Conservation (phyloP, 306 rosid species). For the Cicer cuneatum region DNA sequence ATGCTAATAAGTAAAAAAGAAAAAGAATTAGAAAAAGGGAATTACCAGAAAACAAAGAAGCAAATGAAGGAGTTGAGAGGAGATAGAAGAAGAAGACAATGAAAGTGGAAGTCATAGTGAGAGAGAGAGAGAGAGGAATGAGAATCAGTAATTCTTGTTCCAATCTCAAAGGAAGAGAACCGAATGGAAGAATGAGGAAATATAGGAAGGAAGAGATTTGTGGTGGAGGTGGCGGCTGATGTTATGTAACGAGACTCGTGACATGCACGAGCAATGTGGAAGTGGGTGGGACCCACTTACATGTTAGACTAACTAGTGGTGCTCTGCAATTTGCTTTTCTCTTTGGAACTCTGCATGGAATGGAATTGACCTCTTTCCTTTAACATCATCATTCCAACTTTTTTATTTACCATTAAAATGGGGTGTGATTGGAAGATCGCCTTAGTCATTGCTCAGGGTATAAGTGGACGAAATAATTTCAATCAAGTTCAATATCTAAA, state of each 20-base stretch:
- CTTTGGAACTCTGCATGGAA: constrained; percentile 14
- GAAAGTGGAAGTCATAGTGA: constrained; percentile 11
- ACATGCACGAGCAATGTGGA: neutral
- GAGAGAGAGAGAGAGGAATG: neutral
- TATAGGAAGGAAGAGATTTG: neutral
- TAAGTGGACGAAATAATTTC: too few relatives aligned
- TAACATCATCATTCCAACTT: too few relatives aligned
- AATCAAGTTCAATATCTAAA: too few relatives aligned
- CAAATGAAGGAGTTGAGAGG: constrained; percentile 43
- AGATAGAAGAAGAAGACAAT: constrained; percentile 42
- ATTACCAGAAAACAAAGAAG: constrained; percentile 56
- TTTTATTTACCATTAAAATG: too few relatives aligned
- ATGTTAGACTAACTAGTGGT: neutral
- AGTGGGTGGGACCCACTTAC: neutral
- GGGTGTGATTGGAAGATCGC: too few relatives aligned
- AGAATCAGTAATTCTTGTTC: too few relatives aligned
- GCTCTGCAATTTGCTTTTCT: neutral
- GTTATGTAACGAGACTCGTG: neutral
- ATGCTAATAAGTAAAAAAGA: neutral
- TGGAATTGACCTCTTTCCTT: neutral
- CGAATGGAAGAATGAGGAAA: neutral
- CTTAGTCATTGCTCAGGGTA: too few relatives aligned
- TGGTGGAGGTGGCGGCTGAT: constrained; percentile 6
- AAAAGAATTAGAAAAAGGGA: neutral
- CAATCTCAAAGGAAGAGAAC: neutral